A percentile compares a stretch with the other conserved stretches of the same genome.
These are phyloP conservation scores for Lipomyces spencermartinsiae DNA, from an alignment of 805 yeast genomes.

Conservation along the genomic window DNA sequence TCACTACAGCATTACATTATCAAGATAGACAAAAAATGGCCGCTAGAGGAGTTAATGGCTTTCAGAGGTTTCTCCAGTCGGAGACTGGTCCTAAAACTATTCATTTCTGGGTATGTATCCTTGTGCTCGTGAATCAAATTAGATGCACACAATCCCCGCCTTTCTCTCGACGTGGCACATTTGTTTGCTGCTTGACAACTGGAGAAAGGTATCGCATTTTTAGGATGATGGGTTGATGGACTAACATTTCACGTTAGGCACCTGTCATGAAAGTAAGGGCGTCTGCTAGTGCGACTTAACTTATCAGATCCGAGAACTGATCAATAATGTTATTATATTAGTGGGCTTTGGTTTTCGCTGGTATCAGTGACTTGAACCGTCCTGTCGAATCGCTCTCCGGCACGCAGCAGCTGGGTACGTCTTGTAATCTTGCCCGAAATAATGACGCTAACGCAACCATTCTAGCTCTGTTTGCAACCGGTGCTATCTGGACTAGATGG, in stretches of 20 bases:
- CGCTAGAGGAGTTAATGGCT: conserved; percentile 42
- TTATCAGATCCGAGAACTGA: not conserved
- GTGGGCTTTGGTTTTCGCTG: conserved; percentile 94
- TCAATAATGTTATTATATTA: conserved; percentile 41
- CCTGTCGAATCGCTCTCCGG: conserved; percentile 94
- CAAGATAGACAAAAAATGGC: conserved; percentile 12
- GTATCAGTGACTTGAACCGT: conserved; percentile 81
- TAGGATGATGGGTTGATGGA: not conserved
- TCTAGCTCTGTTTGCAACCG: conserved; percentile 82
- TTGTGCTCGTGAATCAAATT: not conserved
- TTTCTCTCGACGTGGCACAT: not conserved
- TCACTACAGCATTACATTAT: not conserved
- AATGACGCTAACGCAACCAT: not conserved
- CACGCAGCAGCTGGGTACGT: conserved; percentile 67
- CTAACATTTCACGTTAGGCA: conserved; percentile 49
- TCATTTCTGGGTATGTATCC: conserved; percentile 83
- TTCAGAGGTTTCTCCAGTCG: conserved; percentile 74
- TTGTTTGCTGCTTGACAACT: not conserved
- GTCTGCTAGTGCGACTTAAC: not conserved
- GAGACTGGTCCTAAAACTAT: conserved; percentile 98
- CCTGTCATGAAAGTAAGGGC: conserved; percentile 60
- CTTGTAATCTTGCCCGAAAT: conserved; percentile 1
- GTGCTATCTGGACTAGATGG: conserved; percentile 98
- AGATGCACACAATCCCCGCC: not conserved
- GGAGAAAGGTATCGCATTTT: not conserved